Conservation (phyloP, 1,284 basidiomycete species). For the Cryptococcus hybrid region DNA sequence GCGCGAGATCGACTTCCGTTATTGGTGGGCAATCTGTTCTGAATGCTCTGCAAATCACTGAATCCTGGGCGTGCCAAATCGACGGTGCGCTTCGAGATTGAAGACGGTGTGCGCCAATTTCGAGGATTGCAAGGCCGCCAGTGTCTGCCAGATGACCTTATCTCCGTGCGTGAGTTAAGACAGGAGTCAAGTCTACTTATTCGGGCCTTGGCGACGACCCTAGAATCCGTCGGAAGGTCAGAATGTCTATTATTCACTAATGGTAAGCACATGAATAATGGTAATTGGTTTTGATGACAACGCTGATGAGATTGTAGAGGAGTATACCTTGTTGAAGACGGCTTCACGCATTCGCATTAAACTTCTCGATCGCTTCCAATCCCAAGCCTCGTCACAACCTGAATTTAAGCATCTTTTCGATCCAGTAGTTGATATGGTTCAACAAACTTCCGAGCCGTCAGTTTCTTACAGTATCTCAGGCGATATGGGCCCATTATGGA, state of each 20-base stretch:
- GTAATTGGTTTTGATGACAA: not conserved
- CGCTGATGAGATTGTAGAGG: conserved; percentile 12
- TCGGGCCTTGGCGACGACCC: conserved; percentile 18
- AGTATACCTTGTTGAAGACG: conserved; percentile 15
- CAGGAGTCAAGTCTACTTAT: conserved; percentile 23
- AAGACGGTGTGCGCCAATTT: conserved; percentile 32
- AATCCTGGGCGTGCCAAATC: conserved; percentile 18
- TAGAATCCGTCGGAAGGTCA: conserved; percentile 17
- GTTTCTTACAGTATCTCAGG: no score
- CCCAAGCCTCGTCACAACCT: conserved; percentile 37
- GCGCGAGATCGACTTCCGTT: conserved; percentile 19
- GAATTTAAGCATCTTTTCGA: conserved; percentile 55
- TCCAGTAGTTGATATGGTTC: conserved; percentile 57
- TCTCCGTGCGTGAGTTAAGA: conserved; percentile 23
- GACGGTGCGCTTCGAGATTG: conserved; percentile 25
- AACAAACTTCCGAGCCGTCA: not conserved
- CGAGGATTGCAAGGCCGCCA: conserved; percentile 32
- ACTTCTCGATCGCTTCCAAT: conserved; percentile 4
- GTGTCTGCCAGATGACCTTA: conserved; percentile 20
- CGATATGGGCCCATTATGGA: conserved; percentile 19
- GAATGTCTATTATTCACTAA: conserved; percentile 25
- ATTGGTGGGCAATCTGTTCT: conserved; percentile 20
- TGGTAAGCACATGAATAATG: conserved; percentile 10
- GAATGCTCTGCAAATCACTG: conserved; percentile 16
- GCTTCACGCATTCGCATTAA: conserved; percentile 5